Conservation (phyloP, 371 early-diverging fungal genomes). For the Saksenaea vasiformis region DNA sequence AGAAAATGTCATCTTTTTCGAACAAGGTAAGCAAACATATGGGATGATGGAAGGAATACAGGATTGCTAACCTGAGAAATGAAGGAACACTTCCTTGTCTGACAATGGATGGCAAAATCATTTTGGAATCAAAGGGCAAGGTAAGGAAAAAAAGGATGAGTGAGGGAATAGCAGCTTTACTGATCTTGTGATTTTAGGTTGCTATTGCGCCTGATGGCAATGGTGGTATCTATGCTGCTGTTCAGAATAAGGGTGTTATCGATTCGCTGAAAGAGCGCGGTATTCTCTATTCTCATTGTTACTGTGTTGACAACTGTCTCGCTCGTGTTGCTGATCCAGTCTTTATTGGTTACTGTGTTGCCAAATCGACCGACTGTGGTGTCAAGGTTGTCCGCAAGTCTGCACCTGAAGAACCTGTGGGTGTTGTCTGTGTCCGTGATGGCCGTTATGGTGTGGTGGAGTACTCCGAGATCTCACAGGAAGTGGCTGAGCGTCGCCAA, state of each 20-base stretch:
- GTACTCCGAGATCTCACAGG: constrained; percentile 90
- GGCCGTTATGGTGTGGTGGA: constrained; percentile 88
- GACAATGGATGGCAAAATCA: constrained; percentile 81
- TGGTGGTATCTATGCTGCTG: constrained; percentile 81
- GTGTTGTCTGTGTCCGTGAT: constrained; percentile 90
- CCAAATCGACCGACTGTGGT: constrained; percentile 88
- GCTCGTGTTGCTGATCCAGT: constrained; percentile 94
- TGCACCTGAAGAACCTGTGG: constrained; percentile 88
- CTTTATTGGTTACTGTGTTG: constrained; percentile 89
- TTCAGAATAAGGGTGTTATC: constrained; percentile 77
- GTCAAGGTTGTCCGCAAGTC: constrained; percentile 91
- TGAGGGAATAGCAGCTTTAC: not conserved
- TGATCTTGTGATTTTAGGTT: constrained; percentile 20
- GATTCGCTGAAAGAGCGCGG: constrained; percentile 75
- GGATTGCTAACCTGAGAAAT: not conserved
- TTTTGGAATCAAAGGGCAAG: constrained; percentile 78
- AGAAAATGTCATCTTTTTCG: constrained; percentile 86
- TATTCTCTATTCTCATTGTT: constrained; percentile 87
- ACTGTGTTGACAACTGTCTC: constrained; percentile 96
- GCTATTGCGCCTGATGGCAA: constrained; percentile 83
- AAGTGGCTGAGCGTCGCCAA: constrained; percentile 67
- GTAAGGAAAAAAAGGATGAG: constrained; percentile 44
- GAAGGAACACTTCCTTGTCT: constrained; percentile 84
- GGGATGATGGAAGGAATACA: not conserved
- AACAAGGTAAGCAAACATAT: constrained; percentile 58